These are phyloP conservation scores for Leishmania major DNA, from an alignment of 208 protist genomes.

Conservation along the genomic window DNA sequence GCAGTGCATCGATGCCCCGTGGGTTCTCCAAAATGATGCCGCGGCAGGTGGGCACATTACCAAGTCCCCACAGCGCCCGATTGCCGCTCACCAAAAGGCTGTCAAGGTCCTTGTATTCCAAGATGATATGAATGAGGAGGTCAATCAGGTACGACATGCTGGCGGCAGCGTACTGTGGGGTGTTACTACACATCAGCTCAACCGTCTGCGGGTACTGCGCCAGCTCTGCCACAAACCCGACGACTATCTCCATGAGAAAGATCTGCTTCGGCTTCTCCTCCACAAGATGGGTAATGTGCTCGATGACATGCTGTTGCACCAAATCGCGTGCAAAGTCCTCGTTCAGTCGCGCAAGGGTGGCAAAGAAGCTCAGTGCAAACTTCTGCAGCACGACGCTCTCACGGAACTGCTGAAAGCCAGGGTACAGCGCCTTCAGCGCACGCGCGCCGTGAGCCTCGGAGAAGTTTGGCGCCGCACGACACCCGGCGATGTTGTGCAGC, in stretches of 20 bases:
- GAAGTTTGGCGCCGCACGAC: constrained; percentile 39
- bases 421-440: constrained; percentile 49
- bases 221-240: constrained; percentile 67
- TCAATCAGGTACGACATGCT: constrained; percentile 56
- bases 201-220: constrained; percentile 57
- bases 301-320: constrained; percentile 49
- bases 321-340: constrained; percentile 52
- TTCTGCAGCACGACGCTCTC: constrained; percentile 81
- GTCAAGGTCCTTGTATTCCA: constrained; percentile 72
- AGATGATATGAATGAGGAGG: constrained; percentile 78
- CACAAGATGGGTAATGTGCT: constrained; percentile 63
- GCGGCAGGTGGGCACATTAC: constrained; percentile 67
- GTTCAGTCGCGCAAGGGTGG: constrained; percentile 50
- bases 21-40: constrained; percentile 76
- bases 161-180: constrained; percentile 26
- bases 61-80: constrained; percentile 80
- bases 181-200: constrained; percentile 18
- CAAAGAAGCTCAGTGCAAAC: constrained; percentile 81
- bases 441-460: constrained; percentile 39
- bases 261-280: constrained; percentile 65
- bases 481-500: constrained; percentile 76
- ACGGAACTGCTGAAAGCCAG: constrained; percentile 52
- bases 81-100: constrained; percentile 79
- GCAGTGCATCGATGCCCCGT: constrained; percentile 63
- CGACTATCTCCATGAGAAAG: constrained; percentile 85